Evolutionary conservation across 129 eudicot species (phyloP).

Genomic region (Flaveria trinervia): DNA sequence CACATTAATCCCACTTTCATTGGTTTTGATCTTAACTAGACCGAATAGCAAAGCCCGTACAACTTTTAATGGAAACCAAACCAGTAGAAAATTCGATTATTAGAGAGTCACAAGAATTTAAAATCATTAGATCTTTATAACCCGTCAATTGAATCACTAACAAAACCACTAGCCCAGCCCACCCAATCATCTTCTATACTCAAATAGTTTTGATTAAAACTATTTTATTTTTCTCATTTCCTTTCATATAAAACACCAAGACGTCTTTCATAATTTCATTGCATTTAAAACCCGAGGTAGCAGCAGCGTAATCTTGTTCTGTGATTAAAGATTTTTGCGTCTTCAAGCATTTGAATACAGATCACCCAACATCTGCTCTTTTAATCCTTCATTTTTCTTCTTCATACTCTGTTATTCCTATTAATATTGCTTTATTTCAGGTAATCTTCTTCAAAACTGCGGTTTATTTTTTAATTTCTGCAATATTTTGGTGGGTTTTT

Average conservation of each 20-base stretch:
- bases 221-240: neutral
- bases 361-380: slow-evolving; percentile 31
- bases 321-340: slow-evolving; percentile 19
- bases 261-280: slow-evolving; percentile 1
- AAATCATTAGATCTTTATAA: too few species aligned
- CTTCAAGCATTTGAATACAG: slow-evolving; percentile 10
- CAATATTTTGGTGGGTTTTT: slow-evolving; percentile 21
- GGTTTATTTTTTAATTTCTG: slow-evolving; percentile 1
- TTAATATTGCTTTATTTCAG: slow-evolving; percentile 30
- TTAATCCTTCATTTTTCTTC: neutral
- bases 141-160: too few species aligned
- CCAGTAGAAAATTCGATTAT: too few species aligned
- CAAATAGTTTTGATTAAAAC: too few species aligned
- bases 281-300: slow-evolving; percentile 5
- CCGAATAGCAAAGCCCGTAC: too few species aligned
- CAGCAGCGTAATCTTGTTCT: neutral
- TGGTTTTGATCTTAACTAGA: too few species aligned
- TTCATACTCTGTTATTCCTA: slow-evolving; percentile 3
- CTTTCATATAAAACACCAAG: slow-evolving; percentile 3
- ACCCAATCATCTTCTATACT: too few species aligned
- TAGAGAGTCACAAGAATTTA: too few species aligned
- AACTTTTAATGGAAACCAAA: too few species aligned
- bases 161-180: too few species aligned
- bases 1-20: too few species aligned
- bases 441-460: slow-evolving; percentile 22